Evolutionary conservation across 345 rosid genomes (phyloP).

Genomic region (Raphanus raphanistrum): DNA sequence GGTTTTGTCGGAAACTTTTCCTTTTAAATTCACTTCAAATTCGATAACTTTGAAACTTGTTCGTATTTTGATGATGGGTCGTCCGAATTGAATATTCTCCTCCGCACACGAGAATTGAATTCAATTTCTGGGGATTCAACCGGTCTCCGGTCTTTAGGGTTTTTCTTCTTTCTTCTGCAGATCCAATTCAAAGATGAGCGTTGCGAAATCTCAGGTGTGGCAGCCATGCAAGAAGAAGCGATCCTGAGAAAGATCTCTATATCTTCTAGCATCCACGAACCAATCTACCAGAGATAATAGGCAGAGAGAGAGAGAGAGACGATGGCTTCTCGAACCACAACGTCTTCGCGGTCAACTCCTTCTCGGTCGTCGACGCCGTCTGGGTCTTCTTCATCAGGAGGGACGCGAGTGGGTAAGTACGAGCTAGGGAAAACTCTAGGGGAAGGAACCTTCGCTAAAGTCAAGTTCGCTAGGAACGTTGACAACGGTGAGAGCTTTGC

Average conservation of each 20-base stretch:
- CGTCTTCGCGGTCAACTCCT: constrained; percentile 35
- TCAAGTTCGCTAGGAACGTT: constrained; percentile 78
- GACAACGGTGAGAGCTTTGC: constrained; percentile 83
- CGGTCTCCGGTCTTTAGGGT: not conserved
- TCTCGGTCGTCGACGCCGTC: constrained; percentile 28
- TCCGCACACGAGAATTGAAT: constrained; percentile 27
- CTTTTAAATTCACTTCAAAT: too few species aligned
- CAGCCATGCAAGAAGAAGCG: constrained; percentile 99
- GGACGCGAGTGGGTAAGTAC: constrained; percentile 97
- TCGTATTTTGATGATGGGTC: constrained; percentile 7
- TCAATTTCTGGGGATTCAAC: too few species aligned
- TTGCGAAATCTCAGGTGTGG: constrained; percentile 94
- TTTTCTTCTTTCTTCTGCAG: constrained; percentile 6
- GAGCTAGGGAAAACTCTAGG: constrained; percentile 93
- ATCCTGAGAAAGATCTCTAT: constrained; percentile 42
- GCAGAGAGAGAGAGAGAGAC: not conserved
- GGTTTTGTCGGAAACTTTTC: too few species aligned
- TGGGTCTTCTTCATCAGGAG: constrained; percentile 41
- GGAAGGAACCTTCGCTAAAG: constrained; percentile 97
- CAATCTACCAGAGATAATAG: not conserved
- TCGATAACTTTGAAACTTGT: too few species aligned
- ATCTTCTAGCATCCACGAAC: not conserved
- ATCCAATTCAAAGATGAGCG: constrained; percentile 48
- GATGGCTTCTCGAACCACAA: constrained; percentile 47
- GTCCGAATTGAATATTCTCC: constrained; percentile 15